Conservation (phyloP, 768 basidiomycete genomes). For the Leucocoprinus leucothites region DNA sequence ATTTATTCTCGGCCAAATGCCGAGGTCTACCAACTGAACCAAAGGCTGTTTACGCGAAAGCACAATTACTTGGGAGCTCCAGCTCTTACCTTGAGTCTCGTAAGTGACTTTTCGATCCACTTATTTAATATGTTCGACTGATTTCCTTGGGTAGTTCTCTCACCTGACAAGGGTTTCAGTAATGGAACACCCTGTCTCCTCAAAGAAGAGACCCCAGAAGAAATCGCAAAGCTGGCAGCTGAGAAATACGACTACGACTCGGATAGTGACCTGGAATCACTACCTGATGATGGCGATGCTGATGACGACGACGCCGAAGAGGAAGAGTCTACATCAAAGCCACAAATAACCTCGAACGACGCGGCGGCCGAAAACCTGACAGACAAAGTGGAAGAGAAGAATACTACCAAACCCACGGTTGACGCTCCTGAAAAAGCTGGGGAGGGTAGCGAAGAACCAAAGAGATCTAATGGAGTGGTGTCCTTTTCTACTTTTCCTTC, state of each 20-base stretch:
- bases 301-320: neutral
- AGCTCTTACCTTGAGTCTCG: neutral
- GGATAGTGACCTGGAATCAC: constrained; percentile 12
- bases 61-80: neutral
- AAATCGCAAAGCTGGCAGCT: constrained; percentile 2
- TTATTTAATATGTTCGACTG: neutral
- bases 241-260: constrained; percentile 11
- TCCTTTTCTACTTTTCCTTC: too few relatives aligned
- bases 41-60: constrained; percentile 6
- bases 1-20: constrained; percentile 5
- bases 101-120: neutral
- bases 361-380: neutral
- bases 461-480: too few relatives aligned
- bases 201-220: neutral
- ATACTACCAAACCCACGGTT: neutral
- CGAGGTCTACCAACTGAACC: neutral
- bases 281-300: neutral
- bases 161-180: neutral
- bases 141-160: neutral
- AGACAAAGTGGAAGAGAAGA: neutral
- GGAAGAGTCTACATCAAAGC: neutral
- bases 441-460: too few relatives aligned
- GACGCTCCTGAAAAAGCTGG: neutral
- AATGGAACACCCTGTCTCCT: constrained; percentile 6
- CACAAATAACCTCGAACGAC: too few relatives aligned